A percentile compares a stretch with the other conserved stretches of the same genome.
Evolutionary conservation across 352 stramenopile species (phyloP).

Genomic region (Phytopythium delawarense): DNA sequence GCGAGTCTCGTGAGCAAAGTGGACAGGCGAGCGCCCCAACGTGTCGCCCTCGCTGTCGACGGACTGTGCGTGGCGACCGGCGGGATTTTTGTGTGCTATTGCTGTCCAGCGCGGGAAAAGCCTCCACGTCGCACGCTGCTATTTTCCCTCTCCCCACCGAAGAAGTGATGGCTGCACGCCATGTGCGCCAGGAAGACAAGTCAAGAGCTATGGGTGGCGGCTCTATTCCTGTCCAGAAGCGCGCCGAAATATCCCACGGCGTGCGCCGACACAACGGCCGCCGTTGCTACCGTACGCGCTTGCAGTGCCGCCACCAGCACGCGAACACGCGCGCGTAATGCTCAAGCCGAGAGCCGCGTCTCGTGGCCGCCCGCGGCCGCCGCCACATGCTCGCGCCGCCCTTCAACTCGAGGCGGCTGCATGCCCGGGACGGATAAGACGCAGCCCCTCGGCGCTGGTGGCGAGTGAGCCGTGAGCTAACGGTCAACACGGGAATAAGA

Average conservation of each 20-base stretch:
- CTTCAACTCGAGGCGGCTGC: not conserved
- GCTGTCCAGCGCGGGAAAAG: not conserved
- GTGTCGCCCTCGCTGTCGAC: not conserved
- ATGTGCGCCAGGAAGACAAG: not conserved
- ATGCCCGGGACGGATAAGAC: not conserved
- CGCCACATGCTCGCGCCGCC: not conserved
- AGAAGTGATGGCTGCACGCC: not conserved
- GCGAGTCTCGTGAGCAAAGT: not conserved
- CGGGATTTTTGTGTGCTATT: not conserved
- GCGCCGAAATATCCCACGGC: not conserved
- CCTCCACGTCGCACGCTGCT: not conserved
- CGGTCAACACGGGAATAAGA: not conserved
- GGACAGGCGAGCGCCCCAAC: not conserved
- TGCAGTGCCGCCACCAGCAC: not conserved
- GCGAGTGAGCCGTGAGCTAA: constrained; percentile 4
- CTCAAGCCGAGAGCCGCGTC: not conserved
- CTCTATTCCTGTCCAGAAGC: not conserved
- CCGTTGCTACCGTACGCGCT: not conserved
- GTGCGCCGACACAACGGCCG: not conserved
- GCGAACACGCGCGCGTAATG: not conserved
- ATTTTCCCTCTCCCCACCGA: not conserved
- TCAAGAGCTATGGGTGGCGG: not conserved
- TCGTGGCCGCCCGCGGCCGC: too few species aligned
- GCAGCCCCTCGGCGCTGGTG: not conserved
- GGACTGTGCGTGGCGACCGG: not conserved